Evolutionary conservation across 139 green algal genomes (phyloP).

Genomic region (Coelastrella sp.): DNA sequence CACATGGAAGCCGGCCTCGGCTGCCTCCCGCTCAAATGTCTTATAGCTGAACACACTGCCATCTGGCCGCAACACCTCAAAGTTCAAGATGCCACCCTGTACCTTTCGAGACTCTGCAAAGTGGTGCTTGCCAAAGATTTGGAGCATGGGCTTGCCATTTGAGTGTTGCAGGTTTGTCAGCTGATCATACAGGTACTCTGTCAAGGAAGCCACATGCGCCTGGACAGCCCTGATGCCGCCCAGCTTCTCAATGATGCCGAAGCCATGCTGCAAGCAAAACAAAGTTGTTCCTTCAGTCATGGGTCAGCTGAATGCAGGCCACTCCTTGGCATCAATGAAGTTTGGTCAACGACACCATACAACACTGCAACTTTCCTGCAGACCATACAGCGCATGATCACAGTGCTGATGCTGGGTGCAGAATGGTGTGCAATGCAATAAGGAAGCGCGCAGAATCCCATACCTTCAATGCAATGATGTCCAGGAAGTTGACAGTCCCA

Average conservation of each 20-base stretch:
- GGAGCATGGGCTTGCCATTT: slow-evolving; percentile 75
- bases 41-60: slow-evolving; percentile 70
- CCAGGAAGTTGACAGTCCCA: slow-evolving; percentile 81
- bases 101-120: slow-evolving; percentile 49
- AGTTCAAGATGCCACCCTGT: slow-evolving; percentile 83
- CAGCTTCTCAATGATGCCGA: slow-evolving; percentile 67
- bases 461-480: slow-evolving; percentile 73
- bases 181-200: slow-evolving; percentile 54
- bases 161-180: slow-evolving; percentile 67
- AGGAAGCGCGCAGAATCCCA: not conserved
- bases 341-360: not conserved
- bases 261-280: slow-evolving; percentile 60
- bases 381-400: too few species aligned
- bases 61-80: slow-evolving; percentile 67
- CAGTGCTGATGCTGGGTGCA: too few species aligned
- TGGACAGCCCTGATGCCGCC: slow-evolving; percentile 63
- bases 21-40: slow-evolving; percentile 64
- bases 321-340: not conserved
- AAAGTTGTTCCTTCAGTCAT: not conserved
- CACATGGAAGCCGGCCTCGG: slow-evolving; percentile 75
- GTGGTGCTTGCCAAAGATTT: slow-evolving; percentile 77
- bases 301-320: not conserved
- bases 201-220: slow-evolving; percentile 53
- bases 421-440: too few species aligned
- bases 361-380: too few species aligned